Percentiles rank a stretch among this genome's conserved stretches.
phyloP scores from a whole-genome alignment of 441 rosid species.

The Arabidopsis lyrata region DNA sequence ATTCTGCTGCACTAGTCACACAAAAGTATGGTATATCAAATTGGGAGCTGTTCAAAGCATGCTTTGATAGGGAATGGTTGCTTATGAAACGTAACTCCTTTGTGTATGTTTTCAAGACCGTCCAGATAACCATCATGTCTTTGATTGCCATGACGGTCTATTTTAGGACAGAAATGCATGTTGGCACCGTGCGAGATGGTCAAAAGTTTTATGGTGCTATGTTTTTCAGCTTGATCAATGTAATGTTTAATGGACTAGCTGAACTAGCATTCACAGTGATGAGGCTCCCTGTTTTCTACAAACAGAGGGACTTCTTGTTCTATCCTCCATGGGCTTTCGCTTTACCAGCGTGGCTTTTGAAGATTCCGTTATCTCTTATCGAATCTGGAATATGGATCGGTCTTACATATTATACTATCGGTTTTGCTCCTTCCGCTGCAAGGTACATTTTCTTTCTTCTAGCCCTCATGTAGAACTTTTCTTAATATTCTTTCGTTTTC shows the following conservation, averaged over 20 bases:
- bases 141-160: slow-evolving; percentile 59
- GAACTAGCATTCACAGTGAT: slow-evolving; percentile 69
- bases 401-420: slow-evolving; percentile 72
- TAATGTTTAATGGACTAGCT: slow-evolving; percentile 74
- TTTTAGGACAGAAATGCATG: slow-evolving; percentile 62
- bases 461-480: background rate
- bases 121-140: slow-evolving; percentile 66
- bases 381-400: slow-evolving; percentile 73
- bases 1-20: slow-evolving; percentile 67
- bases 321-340: slow-evolving; percentile 77
- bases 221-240: slow-evolving; percentile 66
- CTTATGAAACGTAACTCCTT: slow-evolving; percentile 71
- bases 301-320: slow-evolving; percentile 70
- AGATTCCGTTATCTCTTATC: slow-evolving; percentile 65
- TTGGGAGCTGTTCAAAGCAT: slow-evolving; percentile 68
- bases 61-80: slow-evolving; percentile 73
- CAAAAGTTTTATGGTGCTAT: slow-evolving; percentile 64
- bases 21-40: slow-evolving; percentile 67
- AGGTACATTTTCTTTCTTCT: slow-evolving; percentile 47
- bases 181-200: slow-evolving; percentile 54
- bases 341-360: slow-evolving; percentile 64
- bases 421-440: slow-evolving; percentile 70
- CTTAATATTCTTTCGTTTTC: background rate
- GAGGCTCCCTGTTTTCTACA: slow-evolving; percentile 72
- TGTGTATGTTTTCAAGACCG: slow-evolving; percentile 66